Percentiles rank a stretch among this genome's conserved stretches.
Evolutionary conservation across 2,329 filamentous ascomycete genomes (phyloP).

Genomic region (Ceratocystis smalleyi): DNA sequence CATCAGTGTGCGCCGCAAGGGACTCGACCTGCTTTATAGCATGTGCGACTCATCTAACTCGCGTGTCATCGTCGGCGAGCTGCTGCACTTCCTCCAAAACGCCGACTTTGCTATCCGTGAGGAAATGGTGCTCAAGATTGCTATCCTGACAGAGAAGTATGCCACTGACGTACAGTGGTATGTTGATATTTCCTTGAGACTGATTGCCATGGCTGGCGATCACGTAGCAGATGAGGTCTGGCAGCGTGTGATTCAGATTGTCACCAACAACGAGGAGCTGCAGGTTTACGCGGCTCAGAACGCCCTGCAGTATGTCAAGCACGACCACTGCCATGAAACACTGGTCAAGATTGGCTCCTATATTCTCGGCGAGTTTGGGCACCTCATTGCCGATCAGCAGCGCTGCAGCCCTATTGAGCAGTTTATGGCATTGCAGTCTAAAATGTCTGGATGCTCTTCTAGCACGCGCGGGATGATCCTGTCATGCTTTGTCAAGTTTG

Average conservation of each 20-base stretch:
- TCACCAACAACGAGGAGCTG: slow-evolving; percentile 96
- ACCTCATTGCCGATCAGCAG: slow-evolving; percentile 81
- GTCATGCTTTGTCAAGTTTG: slow-evolving; percentile 92
- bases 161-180: slow-evolving; percentile 99
- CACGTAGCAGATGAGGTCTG: slow-evolving; percentile 98
- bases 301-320: slow-evolving; percentile 80
- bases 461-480: slow-evolving; percentile 85
- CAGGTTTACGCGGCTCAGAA: slow-evolving; percentile 94
- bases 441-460: slow-evolving; percentile 77
- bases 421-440: slow-evolving; percentile 78
- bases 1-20: slow-evolving; percentile 92
- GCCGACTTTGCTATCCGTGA: slow-evolving; percentile 96
- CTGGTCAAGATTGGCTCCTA: slow-evolving; percentile 96
- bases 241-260: slow-evolving; percentile 97
- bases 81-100: slow-evolving; percentile 85
- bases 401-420: slow-evolving; percentile 95
- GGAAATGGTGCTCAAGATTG: slow-evolving; percentile 98
- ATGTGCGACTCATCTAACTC: slow-evolving; percentile 98
- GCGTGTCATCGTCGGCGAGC: slow-evolving; percentile 79
- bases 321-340: slow-evolving; percentile 89
- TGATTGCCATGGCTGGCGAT: slow-evolving; percentile 93
- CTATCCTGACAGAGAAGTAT: slow-evolving; percentile 95
- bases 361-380: slow-evolving; percentile 89
- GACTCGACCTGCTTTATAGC: slow-evolving; percentile 91
- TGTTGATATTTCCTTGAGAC: slow-evolving; percentile 85